phyloP scores from a whole-genome alignment of 768 basidiomycete genomes.

The Megacollybia marginata region DNA sequence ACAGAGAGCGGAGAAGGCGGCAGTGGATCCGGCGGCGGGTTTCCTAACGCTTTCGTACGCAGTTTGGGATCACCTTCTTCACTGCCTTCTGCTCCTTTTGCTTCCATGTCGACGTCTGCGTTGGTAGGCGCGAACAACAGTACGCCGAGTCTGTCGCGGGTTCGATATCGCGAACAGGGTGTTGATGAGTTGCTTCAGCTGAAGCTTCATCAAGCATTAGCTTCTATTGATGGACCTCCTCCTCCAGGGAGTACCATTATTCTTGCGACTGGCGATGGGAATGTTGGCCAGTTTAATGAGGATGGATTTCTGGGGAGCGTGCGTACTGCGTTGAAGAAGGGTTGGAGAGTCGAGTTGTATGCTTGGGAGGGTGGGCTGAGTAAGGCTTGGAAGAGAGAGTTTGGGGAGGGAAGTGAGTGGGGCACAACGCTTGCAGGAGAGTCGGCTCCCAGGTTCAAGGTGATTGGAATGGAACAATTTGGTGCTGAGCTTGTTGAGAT shows the following conservation, averaged over 20 bases:
- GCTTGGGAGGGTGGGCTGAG: constrained; percentile 86
- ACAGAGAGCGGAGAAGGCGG: constrained; percentile 21
- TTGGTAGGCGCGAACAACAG: constrained; percentile 6
- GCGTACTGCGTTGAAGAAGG: constrained; percentile 75
- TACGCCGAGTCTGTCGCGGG: constrained; percentile 22
- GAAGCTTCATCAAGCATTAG: constrained; percentile 83
- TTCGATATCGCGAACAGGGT: constrained; percentile 82
- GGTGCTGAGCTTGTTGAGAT: constrained; percentile 49
- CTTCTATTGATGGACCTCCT: constrained; percentile 55
- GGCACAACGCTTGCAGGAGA: constrained; percentile 20
- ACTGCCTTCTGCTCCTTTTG: constrained; percentile 9
- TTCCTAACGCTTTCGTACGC: constrained; percentile 16
- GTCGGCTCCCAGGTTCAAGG: constrained; percentile 35
- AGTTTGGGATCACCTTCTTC: constrained; percentile 13
- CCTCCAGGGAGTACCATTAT: constrained; percentile 72
- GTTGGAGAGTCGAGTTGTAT: constrained; percentile 94
- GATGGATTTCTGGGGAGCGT: constrained; percentile 91
- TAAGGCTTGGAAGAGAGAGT: constrained; percentile 68
- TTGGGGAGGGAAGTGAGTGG: constrained; percentile 42
- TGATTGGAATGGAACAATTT: constrained; percentile 64
- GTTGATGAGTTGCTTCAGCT: constrained; percentile 93
- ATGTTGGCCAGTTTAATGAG: constrained; percentile 86
- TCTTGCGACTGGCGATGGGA: constrained; percentile 91
- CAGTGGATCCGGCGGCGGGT: constrained; percentile 12
- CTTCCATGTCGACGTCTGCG: constrained; percentile 5